These are phyloP conservation scores for Truncatella angustata DNA, from an alignment of 2,329 filamentous ascomycete species.

Conservation along the genomic window DNA sequence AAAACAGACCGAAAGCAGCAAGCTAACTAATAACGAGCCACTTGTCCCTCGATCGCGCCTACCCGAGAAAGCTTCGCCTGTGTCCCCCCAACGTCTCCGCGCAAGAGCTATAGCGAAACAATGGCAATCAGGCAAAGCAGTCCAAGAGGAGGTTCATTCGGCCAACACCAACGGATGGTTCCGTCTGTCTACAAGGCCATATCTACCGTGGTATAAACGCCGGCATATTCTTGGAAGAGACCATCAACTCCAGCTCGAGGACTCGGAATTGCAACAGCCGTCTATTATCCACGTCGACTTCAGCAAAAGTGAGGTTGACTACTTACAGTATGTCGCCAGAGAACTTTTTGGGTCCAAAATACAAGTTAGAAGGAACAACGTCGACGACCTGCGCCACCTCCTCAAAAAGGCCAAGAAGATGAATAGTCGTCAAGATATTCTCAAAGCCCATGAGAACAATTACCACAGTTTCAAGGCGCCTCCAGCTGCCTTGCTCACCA, in stretches of 20 bases:
- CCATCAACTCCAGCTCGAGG: slow-evolving; percentile 11
- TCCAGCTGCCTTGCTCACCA: slow-evolving; percentile 16
- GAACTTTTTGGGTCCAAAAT: slow-evolving; percentile 17
- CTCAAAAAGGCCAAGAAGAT: slow-evolving; percentile 22
- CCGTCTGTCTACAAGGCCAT: slow-evolving; percentile 21
- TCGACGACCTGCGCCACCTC: slow-evolving; percentile 25
- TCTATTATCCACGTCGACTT: slow-evolving; percentile 29
- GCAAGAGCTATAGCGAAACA: slow-evolving; percentile 22
- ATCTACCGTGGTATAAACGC: slow-evolving; percentile 18
- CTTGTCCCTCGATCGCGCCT: background rate
- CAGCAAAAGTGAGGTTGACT: slow-evolving; percentile 20
- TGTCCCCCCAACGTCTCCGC: slow-evolving; percentile 19
- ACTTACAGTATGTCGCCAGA: slow-evolving; percentile 23
- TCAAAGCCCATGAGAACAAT: slow-evolving; percentile 15
- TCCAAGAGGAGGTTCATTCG: slow-evolving; percentile 4
- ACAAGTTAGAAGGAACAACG: background rate
- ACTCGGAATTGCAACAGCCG: slow-evolving; percentile 11
- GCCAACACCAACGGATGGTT: slow-evolving; percentile 16
- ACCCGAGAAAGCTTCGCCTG: background rate
- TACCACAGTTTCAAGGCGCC: slow-evolving; percentile 18
- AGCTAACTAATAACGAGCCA: background rate
- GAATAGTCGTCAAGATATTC: slow-evolving; percentile 13
- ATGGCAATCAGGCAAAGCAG: slow-evolving; percentile 25
- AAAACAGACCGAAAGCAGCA: background rate
- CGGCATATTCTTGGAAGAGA: slow-evolving; percentile 16